Conservation (phyloP, 75 land plant species). For the Pinus taeda region DNA sequence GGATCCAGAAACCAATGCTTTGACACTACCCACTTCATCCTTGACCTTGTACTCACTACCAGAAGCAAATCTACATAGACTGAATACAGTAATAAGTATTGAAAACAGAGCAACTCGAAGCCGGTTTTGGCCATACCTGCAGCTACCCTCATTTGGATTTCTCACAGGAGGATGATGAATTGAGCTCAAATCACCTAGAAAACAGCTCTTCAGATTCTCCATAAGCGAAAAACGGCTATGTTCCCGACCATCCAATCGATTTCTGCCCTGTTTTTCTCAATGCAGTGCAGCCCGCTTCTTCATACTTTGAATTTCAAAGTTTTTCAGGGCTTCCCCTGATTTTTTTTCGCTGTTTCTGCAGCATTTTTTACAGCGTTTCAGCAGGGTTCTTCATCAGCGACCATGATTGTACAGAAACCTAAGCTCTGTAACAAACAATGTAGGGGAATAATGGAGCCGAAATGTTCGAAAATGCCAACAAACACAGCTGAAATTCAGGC, state of each 20-base stretch:
- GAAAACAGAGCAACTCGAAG: not conserved
- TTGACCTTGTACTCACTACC: not conserved
- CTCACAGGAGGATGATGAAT: not conserved
- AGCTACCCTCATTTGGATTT: not conserved
- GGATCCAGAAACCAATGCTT: constrained; percentile 2
- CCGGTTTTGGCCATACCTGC: not conserved
- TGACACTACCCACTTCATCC: not conserved
- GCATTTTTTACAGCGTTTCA: not conserved
- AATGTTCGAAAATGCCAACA: not conserved
- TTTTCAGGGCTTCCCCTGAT: not conserved
- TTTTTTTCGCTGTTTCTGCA: not conserved
- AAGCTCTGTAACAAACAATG: constrained; percentile 2
- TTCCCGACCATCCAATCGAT: not conserved
- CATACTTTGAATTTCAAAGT: not conserved
- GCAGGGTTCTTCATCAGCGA: not conserved
- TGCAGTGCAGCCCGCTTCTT: not conserved
- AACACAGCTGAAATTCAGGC: not conserved
- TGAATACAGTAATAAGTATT: not conserved
- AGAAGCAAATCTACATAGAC: constrained; percentile 6
- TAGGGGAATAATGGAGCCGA: not conserved
- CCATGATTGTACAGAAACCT: not conserved
- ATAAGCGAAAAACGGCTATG: not conserved
- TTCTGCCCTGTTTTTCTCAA: not conserved
- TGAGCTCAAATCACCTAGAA: not conserved
- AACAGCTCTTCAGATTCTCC: not conserved